Percentiles rank a stretch among this genome's conserved stretches.
Conservation (phyloP, 768 basidiomycete genomes). For the Macrolepiota fuliginosa region DNA sequence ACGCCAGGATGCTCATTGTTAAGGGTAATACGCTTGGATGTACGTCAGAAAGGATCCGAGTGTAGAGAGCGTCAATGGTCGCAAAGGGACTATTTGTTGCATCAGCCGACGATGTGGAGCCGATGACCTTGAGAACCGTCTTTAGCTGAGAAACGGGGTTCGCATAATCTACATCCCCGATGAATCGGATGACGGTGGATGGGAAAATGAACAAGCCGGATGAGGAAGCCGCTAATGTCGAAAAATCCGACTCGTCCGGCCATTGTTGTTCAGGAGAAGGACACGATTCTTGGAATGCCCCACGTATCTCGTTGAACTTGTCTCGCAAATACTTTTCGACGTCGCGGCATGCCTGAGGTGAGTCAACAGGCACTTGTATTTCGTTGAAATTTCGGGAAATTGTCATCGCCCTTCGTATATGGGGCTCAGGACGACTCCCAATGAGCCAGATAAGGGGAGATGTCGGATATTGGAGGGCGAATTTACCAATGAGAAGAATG, state of each 20-base stretch:
- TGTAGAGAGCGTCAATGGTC: conserved; percentile 9
- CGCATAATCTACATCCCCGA: conserved; percentile 12
- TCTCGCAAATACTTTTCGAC: conserved; percentile 17
- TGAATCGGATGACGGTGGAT: conserved; percentile 20
- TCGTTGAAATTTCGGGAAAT: neutral
- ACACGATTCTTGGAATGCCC: neutral
- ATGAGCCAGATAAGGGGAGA: conserved; percentile 23
- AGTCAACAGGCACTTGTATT: conserved; percentile 7
- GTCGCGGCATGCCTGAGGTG: conserved; percentile 15
- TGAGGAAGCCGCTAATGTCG: conserved; percentile 17
- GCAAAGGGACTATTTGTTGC: neutral
- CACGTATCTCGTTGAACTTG: conserved; percentile 12
- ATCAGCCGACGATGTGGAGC: neutral
- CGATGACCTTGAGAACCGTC: conserved; percentile 1
- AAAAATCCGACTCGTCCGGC: conserved; percentile 15
- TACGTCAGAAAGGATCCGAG: neutral
- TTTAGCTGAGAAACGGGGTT: neutral
- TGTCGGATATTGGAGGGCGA: neutral
- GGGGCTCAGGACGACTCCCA: conserved; percentile 24
- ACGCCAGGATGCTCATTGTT: neutral
- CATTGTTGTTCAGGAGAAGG: conserved; percentile 13
- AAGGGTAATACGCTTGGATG: neutral
- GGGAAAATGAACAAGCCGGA: conserved; percentile 26
- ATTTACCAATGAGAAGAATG: conserved; percentile 12
- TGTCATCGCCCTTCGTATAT: conserved; percentile 11